A percentile compares a stretch with the other conserved stretches of the same genome.
Conservation (phyloP, 2,329 filamentous ascomycete genomes). For the Diplodia intermedia region DNA sequence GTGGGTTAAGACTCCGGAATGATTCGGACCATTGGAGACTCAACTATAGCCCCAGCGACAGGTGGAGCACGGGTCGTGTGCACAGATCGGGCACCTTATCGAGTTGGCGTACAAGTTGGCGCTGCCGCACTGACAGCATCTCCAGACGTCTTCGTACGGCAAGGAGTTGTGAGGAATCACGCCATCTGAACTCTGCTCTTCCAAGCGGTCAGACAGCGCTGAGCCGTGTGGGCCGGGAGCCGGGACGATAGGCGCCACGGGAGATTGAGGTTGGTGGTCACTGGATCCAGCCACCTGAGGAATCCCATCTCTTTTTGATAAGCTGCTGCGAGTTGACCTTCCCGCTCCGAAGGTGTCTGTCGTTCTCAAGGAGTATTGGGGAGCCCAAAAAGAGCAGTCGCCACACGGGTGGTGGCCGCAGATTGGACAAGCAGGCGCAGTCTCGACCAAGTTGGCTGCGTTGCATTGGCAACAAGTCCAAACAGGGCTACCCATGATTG, state of each 20-base stretch:
- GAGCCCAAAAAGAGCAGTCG: neutral
- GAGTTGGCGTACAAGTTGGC: neutral
- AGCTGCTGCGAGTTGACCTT: neutral
- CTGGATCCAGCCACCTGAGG: no score
- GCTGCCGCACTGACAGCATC: neutral
- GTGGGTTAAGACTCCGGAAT: neutral
- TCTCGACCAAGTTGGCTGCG: neutral
- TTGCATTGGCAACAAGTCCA: conserved; percentile 6
- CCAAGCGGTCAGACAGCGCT: neutral
- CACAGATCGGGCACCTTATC: neutral
- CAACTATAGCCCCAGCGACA: no score
- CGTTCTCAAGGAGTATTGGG: neutral
- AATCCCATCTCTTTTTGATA: neutral
- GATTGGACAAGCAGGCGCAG: conserved; percentile 9
- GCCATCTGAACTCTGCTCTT: neutral
- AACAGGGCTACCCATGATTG: neutral
- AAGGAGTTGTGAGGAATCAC: neutral
- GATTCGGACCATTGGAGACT: no score
- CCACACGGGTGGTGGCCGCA: conserved; percentile 11
- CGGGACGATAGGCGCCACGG: no score
- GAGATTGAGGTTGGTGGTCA: no score
- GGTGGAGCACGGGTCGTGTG: neutral
- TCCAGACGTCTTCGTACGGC: neutral
- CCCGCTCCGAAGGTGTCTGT: no score
- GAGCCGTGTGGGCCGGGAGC: neutral